Evolutionary conservation across 257 asterid genomes (phyloP).

Genomic region (Cinchona pubescens): DNA sequence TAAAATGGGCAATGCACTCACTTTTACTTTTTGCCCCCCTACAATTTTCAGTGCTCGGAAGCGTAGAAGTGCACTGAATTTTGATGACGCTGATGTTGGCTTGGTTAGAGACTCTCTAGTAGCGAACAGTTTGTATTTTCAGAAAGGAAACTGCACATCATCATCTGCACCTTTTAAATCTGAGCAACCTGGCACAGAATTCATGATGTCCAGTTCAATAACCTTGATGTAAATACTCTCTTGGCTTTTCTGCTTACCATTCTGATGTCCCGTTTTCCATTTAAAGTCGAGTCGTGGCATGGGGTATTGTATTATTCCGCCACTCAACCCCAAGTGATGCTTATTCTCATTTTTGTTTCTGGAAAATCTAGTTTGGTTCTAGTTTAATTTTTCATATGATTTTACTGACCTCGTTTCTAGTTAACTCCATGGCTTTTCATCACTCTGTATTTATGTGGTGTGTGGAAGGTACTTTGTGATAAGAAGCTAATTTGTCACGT

Average conservation of each 20-base stretch:
- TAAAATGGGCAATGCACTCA: not conserved
- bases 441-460: not conserved
- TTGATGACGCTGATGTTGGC: slow-evolving; percentile 78
- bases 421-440: not conserved
- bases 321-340: slow-evolving; percentile 48
- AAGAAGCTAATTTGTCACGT: not conserved
- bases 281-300: slow-evolving; percentile 32
- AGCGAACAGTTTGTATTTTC: slow-evolving; percentile 63
- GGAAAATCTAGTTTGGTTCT: not conserved
- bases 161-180: slow-evolving; percentile 48
- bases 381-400: not conserved
- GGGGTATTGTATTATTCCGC: slow-evolving; percentile 60
- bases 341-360: slow-evolving; percentile 2
- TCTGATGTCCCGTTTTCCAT: slow-evolving; percentile 7
- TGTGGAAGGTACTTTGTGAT: not conserved
- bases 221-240: slow-evolving; percentile 41
- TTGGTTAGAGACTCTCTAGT: slow-evolving; percentile 86
- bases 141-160: slow-evolving; percentile 50
- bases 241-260: slow-evolving; percentile 1
- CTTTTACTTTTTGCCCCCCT: not conserved
- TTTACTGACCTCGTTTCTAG: not conserved
- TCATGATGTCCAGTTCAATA: slow-evolving; percentile 21
- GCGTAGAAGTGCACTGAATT: slow-evolving; percentile 67
- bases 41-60: slow-evolving; percentile 58
- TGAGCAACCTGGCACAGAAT: slow-evolving; percentile 75